Conservation (phyloP, 202 grass and related monocot species). For the Setaria viridis region DNA sequence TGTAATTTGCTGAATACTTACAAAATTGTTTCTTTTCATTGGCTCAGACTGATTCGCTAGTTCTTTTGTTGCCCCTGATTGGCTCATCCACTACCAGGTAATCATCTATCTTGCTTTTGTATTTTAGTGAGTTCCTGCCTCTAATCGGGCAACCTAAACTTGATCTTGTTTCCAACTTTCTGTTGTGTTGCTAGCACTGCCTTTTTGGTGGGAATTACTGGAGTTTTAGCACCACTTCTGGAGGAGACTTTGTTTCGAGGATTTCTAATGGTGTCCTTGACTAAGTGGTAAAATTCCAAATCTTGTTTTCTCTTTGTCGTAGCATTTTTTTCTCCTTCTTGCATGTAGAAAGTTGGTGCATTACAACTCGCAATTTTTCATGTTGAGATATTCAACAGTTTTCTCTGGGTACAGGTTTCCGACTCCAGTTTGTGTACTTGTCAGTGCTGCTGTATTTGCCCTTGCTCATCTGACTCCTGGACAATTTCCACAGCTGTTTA, state of each 20-base stretch:
- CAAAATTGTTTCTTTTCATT: not conserved
- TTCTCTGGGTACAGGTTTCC: constrained; percentile 68
- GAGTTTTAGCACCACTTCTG: constrained; percentile 90
- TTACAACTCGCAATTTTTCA: constrained; percentile 6
- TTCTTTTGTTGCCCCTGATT: constrained; percentile 81
- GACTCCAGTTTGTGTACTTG: constrained; percentile 74
- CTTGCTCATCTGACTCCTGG: constrained; percentile 92
- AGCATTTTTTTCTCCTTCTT: constrained; percentile 18
- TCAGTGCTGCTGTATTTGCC: constrained; percentile 84
- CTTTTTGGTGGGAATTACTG: constrained; percentile 85
- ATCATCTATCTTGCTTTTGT: constrained; percentile 33
- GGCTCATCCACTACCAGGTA: constrained; percentile 91
- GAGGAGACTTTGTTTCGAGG: constrained; percentile 98
- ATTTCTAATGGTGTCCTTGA: constrained; percentile 91
- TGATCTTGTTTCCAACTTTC: constrained; percentile 34
- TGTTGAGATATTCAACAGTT: constrained; percentile 37
- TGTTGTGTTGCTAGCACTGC: constrained; percentile 67
- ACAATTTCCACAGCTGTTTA: constrained; percentile 87
- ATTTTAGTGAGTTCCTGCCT: constrained; percentile 28
- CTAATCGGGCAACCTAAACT: constrained; percentile 13
- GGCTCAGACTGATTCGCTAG: constrained; percentile 85
- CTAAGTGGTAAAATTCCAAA: constrained; percentile 72
- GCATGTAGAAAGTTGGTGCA: constrained; percentile 8
- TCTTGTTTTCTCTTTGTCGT: constrained; percentile 11
- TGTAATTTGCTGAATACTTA: constrained; percentile 7